A percentile compares a stretch with the other conserved stretches of the same genome.
phyloP scores from a whole-genome alignment of 2,329 filamentous ascomycete species.

The Blumeria hordei region DNA sequence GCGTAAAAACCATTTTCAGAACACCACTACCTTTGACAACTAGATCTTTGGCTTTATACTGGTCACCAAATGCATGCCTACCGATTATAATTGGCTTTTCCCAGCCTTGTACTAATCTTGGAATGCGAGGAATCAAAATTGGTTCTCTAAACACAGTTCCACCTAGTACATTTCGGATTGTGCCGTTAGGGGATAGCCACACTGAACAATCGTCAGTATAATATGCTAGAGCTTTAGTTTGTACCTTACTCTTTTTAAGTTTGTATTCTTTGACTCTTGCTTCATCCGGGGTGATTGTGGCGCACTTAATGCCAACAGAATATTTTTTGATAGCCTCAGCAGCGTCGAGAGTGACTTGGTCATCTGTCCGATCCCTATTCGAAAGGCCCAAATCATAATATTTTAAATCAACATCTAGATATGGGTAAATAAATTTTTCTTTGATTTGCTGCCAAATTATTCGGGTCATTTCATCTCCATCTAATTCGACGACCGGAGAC shows the following conservation, averaged over 20 bases:
- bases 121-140: slow-evolving; percentile 84
- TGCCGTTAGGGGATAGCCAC: slow-evolving; percentile 98
- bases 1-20: slow-evolving; percentile 86
- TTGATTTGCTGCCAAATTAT: slow-evolving; percentile 99
- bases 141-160: slow-evolving; percentile 98
- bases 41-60: slow-evolving; percentile 89
- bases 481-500: slow-evolving; percentile 94
- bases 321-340: slow-evolving; percentile 98
- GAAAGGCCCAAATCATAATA: slow-evolving; percentile 88
- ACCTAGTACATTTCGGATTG: slow-evolving; percentile 49
- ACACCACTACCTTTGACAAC: slow-evolving; percentile 67
- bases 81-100: slow-evolving; percentile 98
- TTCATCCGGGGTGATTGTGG: slow-evolving; percentile 97
- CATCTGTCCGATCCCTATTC: slow-evolving; percentile 88
- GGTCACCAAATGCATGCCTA: slow-evolving; percentile 93
- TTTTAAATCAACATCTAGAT: slow-evolving; percentile 93
- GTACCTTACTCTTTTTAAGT: slow-evolving; percentile 74
- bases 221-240: background rate
- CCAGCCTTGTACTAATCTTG: slow-evolving; percentile 87
- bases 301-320: slow-evolving; percentile 95
- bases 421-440: slow-evolving; percentile 93
- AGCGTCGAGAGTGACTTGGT: slow-evolving; percentile 84
- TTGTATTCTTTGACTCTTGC: slow-evolving; percentile 92
- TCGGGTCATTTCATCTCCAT: slow-evolving; percentile 89
- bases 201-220: slow-evolving; percentile 25